Conservation (phyloP, 805 yeast species). For the Kodamaea jinghongensis region DNA sequence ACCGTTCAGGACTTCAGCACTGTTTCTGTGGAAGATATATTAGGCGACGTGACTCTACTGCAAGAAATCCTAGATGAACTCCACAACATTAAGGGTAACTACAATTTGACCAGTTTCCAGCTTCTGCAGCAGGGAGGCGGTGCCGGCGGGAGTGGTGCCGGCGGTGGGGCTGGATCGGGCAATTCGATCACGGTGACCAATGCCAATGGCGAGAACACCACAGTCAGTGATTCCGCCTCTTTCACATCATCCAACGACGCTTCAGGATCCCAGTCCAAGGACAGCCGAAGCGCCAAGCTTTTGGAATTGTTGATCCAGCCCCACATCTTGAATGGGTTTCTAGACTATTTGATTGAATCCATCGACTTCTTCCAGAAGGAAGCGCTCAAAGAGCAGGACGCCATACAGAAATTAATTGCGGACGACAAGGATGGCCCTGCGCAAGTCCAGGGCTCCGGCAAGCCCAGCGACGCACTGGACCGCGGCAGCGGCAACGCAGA, state of each 20-base stretch:
- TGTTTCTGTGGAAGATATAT: constrained; percentile 32
- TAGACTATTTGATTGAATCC: constrained; percentile 58
- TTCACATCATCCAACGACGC: constrained; percentile 35
- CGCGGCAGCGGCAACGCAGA: background rate
- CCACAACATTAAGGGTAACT: constrained; percentile 34
- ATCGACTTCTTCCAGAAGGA: constrained; percentile 44
- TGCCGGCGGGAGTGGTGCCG: constrained; percentile 13
- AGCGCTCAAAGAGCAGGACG: constrained; percentile 21
- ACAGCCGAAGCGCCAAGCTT: constrained; percentile 49
- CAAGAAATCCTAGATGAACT: constrained; percentile 40
- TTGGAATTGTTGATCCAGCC: constrained; percentile 80
- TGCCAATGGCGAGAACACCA: constrained; percentile 6
- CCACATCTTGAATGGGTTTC: constrained; percentile 63
- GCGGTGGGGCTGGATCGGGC: constrained; percentile 6
- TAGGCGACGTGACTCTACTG: constrained; percentile 32
- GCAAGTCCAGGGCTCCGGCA: too few relatives aligned
- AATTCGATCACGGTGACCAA: constrained; percentile 14
- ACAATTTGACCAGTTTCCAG: constrained; percentile 25
- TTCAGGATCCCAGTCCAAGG: constrained; percentile 24
- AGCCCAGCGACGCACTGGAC: background rate
- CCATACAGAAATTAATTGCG: constrained; percentile 16
- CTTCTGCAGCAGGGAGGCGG: constrained; percentile 25
- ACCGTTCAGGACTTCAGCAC: constrained; percentile 29
- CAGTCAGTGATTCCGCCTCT: constrained; percentile 27
- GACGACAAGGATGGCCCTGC: too few relatives aligned